Conservation (phyloP, 768 basidiomycete genomes). For the Amanita jacksonii region DNA sequence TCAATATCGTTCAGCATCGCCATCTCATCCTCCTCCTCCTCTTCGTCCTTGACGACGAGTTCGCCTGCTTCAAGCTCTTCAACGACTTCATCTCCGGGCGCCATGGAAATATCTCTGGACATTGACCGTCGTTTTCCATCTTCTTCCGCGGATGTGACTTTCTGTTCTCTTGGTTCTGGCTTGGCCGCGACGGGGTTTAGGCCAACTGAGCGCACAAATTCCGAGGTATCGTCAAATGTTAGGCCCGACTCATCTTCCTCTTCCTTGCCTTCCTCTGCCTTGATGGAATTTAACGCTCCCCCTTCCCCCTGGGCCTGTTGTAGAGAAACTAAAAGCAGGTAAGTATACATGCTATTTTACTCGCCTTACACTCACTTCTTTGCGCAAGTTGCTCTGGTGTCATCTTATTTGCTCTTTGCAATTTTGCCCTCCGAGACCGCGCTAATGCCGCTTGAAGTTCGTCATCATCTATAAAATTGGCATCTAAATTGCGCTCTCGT, state of each 20-base stretch:
- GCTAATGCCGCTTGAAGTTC: constrained; percentile 92
- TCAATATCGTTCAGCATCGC: constrained; percentile 75
- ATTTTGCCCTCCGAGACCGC: constrained; percentile 72
- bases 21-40: constrained; percentile 58
- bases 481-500: constrained; percentile 63
- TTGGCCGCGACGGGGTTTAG: constrained; percentile 51
- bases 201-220: constrained; percentile 84
- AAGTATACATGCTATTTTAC: constrained; percentile 7
- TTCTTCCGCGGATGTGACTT: constrained; percentile 15
- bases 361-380: constrained; percentile 41
- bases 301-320: constrained; percentile 48
- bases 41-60: constrained; percentile 71
- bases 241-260: constrained; percentile 48
- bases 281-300: constrained; percentile 28
- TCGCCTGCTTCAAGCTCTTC: constrained; percentile 80
- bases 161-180: constrained; percentile 32
- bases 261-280: constrained; percentile 34
- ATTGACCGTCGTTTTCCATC: constrained; percentile 26
- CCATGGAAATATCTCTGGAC: constrained; percentile 48
- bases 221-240: constrained; percentile 93
- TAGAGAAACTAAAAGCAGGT: constrained; percentile 43
- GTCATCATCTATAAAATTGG: constrained; percentile 96
- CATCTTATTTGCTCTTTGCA: constrained; percentile 66
- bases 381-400: constrained; percentile 77
- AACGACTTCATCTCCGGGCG: constrained; percentile 48